phyloP scores from a whole-genome alignment of 73 alveolate species.

The Paramecium biaurelia region DNA sequence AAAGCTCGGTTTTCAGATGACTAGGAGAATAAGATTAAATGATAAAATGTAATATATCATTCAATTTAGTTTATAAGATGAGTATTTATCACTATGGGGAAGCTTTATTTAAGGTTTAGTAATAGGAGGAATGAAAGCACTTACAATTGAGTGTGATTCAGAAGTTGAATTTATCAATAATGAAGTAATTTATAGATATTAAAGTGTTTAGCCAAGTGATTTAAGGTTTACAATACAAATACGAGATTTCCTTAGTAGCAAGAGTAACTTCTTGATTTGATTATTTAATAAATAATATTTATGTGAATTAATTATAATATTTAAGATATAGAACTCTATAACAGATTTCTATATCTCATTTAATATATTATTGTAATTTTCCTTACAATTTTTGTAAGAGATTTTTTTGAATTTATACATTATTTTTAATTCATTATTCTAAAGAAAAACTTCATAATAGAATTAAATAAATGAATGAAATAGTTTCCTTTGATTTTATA shows the following conservation, averaged over 20 bases:
- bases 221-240: not conserved
- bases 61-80: constrained; percentile 12
- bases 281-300: not conserved
- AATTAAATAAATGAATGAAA: too few relatives aligned
- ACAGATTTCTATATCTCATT: too few relatives aligned
- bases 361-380: too few relatives aligned
- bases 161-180: constrained; percentile 3
- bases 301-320: not conserved
- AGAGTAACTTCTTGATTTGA: not conserved
- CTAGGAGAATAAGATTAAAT: constrained; percentile 21
- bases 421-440: too few relatives aligned
- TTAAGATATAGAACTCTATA: too few relatives aligned
- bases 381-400: too few relatives aligned
- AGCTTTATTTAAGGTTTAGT: constrained; percentile 27
- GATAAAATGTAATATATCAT: constrained; percentile 7
- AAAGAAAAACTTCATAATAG: too few relatives aligned
- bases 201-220: constrained; percentile 21
- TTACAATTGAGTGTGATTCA: constrained; percentile 32
- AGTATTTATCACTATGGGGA: constrained; percentile 1
- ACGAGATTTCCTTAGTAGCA: not conserved
- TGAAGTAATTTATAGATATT: not conserved
- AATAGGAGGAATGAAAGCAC: constrained; percentile 40
- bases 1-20: constrained; percentile 23
- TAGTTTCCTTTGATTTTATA: too few relatives aligned
- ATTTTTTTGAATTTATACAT: too few relatives aligned